Evolutionary conservation across 2,329 filamentous ascomycete genomes (phyloP).

Genomic region (Aspergillus sp.): DNA sequence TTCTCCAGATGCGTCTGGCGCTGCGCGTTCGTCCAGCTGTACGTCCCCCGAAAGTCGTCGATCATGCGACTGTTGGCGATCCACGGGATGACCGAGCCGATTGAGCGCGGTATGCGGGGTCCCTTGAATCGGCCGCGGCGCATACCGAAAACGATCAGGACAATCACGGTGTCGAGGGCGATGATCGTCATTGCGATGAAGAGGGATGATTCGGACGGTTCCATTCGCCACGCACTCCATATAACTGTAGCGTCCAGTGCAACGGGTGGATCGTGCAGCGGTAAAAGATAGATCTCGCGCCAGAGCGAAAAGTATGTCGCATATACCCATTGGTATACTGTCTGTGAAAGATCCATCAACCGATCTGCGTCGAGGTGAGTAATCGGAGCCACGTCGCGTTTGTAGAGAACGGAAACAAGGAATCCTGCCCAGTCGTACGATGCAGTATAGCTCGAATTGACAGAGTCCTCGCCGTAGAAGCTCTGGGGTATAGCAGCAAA

Average conservation of each 20-base stretch:
- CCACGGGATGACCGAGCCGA: conserved; percentile 40
- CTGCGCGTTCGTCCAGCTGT: conserved; percentile 34
- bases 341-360: conserved; percentile 32
- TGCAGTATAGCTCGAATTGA: conserved; percentile 32
- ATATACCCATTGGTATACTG: conserved; percentile 42
- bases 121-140: conserved; percentile 39
- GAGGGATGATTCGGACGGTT: conserved; percentile 35
- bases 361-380: conserved; percentile 28
- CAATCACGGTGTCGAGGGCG: conserved; percentile 36
- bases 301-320: conserved; percentile 43
- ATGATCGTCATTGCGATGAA: conserved; percentile 36
- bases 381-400: conserved; percentile 30
- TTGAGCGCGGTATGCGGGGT: conserved; percentile 39
- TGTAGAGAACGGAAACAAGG: conserved; percentile 38
- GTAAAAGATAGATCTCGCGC: conserved; percentile 37
- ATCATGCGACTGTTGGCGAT: conserved; percentile 40
- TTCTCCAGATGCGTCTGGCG: conserved; percentile 31
- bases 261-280: conserved; percentile 22
- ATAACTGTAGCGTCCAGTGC: conserved; percentile 35
- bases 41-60: conserved; percentile 35
- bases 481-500: conserved; percentile 41
- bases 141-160: conserved; percentile 38
- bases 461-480: conserved; percentile 33
- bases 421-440: conserved; percentile 44
- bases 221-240: conserved; percentile 37